Evolutionary conservation across 75 land plant species (phyloP).

Genomic region (Cunninghamia lanceolata): DNA sequence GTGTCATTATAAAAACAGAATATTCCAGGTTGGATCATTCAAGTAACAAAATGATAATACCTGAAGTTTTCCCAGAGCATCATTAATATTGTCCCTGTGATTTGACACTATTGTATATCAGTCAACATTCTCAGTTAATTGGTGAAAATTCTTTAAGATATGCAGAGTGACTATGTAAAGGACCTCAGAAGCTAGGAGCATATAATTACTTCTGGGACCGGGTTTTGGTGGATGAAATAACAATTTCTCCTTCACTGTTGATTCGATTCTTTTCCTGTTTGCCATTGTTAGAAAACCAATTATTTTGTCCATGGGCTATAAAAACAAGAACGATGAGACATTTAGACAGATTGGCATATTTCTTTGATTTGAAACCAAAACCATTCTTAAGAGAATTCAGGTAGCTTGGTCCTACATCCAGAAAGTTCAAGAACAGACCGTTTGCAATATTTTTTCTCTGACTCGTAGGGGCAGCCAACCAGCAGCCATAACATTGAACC

Average conservation of each 20-base stretch:
- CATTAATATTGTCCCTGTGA: conserved; percentile 90
- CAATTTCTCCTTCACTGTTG: conserved; percentile 94
- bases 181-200: conserved; percentile 3
- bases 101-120: conserved; percentile 4
- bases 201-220: conserved; percentile 83
- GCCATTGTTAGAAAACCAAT: background rate
- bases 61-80: conserved; percentile 90
- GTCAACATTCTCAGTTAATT: background rate
- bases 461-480: conserved; percentile 80
- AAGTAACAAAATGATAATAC: conserved; percentile 15
- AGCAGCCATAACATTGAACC: conserved; percentile 90
- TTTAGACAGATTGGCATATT: background rate
- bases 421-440: conserved; percentile 40
- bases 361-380: background rate
- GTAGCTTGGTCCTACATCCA: background rate
- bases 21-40: background rate
- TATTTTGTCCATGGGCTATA: background rate
- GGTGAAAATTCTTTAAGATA: background rate
- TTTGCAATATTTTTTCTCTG: conserved; percentile 69
- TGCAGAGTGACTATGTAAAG: background rate
- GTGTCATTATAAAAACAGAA: background rate
- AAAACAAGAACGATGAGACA: background rate
- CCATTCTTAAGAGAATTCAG: background rate
- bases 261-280: conserved; percentile 91
- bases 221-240: conserved; percentile 89